Base-by-base conservation (phyloP, 805 yeast species). In the Geotrichum ghanense region DNA sequence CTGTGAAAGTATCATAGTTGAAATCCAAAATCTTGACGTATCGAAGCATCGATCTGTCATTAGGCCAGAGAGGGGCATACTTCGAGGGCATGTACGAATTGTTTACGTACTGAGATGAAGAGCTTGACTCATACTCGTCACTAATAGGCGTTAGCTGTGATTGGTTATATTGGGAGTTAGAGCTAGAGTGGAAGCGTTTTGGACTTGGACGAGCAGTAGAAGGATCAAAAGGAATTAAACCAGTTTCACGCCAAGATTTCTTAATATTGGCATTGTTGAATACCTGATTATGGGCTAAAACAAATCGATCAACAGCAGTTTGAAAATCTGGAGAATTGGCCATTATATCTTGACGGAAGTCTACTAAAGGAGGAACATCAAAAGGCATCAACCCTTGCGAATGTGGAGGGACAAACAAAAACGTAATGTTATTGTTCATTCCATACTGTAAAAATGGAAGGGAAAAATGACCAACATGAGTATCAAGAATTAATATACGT, bases 321-420 rank as follows among this genome's bases (percentile, higher is more conserved):
- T 31, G 37, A 31, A 31, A 31, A 31, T 31, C 37, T 31, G 37
- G 12, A 12, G 37, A n/a, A n/a, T 31, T 31, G 14, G 37, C 12
- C 37, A 31, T 31, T 9, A 31, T 31, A 12, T 31, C 37, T 31
- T 31, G 37, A 31, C 37, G 37, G 17, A 31, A 31, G 14, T 31
- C 37, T 7, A 31, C 37, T 12, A 31, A 31, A 5, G 37, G 37
- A 31, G 37, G 37, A 16, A 31, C 37, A 31, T 31, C 37, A 19
- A 31, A 31, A 31, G 37, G 37, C 37, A 31, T 31, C 37, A 31
- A 31, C 12, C 37, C 37, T 31, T 31, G 37, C 4, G 37, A 31
- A 12, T 31, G 37, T n/a, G 37, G 37, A 31, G 37, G 37, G 4
- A 31, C 37, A n/a, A 31, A 31, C 14, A 31, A 31, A n/a, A 31